These are phyloP conservation scores for Hordeum marinum DNA, from an alignment of 176 grass and related monocot species.

Conservation along the genomic window DNA sequence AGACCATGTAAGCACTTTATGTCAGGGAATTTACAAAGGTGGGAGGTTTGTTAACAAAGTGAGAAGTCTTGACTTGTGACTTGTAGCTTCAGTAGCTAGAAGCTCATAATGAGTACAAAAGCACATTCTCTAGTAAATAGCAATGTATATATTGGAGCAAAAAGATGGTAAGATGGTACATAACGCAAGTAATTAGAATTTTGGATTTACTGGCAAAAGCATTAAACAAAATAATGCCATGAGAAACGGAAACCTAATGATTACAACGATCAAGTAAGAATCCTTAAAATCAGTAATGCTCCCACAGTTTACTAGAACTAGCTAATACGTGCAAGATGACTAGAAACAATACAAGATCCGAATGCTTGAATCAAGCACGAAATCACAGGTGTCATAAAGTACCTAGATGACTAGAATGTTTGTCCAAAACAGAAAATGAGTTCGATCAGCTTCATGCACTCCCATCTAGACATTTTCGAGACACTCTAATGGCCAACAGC, in stretches of 20 bases:
- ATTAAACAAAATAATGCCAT: neutral
- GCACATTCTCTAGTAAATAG: neutral
- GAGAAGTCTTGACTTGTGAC: neutral
- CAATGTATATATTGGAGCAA: neutral
- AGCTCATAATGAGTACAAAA: neutral
- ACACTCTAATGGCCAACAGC: neutral
- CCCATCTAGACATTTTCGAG: neutral
- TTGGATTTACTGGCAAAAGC: neutral
- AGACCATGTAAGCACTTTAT: constrained; percentile 22
- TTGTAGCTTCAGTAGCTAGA: neutral
- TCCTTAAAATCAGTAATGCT: neutral
- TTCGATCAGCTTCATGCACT: neutral
- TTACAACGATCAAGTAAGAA: neutral
- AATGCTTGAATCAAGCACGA: neutral
- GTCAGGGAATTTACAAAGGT: neutral
- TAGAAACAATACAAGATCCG: neutral
- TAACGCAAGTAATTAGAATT: neutral
- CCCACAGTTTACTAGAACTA: neutral
- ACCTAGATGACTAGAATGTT: neutral
- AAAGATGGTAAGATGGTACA: neutral
- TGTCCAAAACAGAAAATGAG: neutral
- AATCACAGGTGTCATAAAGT: neutral
- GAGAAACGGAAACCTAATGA: neutral
- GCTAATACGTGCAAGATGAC: neutral
- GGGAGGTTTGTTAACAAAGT: neutral